Conservation (phyloP, 1,284 basidiomycete genomes). For the Retiboletus flavoniger region DNA sequence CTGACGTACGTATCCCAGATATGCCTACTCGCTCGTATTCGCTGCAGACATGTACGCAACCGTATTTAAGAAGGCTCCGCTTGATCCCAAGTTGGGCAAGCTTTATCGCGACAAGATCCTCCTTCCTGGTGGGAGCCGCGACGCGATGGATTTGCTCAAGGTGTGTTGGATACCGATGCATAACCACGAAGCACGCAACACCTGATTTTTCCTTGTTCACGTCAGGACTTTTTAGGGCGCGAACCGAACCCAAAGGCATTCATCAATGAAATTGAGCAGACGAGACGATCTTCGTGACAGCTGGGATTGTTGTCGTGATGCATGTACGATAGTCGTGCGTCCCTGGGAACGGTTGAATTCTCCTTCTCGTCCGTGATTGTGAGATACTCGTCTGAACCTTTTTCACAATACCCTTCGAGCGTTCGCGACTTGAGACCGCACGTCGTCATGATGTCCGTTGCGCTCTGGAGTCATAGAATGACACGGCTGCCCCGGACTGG, state of each 20-base stretch:
- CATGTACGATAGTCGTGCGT: background rate
- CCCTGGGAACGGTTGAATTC: background rate
- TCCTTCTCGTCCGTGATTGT: background rate
- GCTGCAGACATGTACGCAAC: slow-evolving; percentile 37
- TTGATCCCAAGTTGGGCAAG: slow-evolving; percentile 53
- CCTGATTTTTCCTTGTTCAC: background rate
- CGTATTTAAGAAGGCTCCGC: slow-evolving; percentile 71
- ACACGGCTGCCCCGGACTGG: too few species aligned
- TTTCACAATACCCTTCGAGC: background rate
- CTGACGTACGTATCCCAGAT: slow-evolving; percentile 8
- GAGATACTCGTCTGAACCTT: background rate
- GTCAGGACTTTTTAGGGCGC: slow-evolving; percentile 71
- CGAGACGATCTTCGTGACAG: background rate
- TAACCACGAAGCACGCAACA: slow-evolving; percentile 8
- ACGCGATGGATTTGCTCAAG: slow-evolving; percentile 62
- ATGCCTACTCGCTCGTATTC: slow-evolving; percentile 35
- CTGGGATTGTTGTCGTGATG: background rate
- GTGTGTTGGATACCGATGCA: slow-evolving; percentile 35
- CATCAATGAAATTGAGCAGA: slow-evolving; percentile 25
- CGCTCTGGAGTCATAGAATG: too few species aligned
- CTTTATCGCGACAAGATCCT: slow-evolving; percentile 53
- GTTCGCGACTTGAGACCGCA: too few species aligned
- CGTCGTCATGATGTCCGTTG: too few species aligned
- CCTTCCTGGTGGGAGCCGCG: slow-evolving; percentile 54
- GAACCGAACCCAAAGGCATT: slow-evolving; percentile 69